Evolutionary conservation across 2,329 filamentous ascomycete species (phyloP), one percentile per base, ranked within the genome.

Genomic region (Diplocarpon mali): DNA sequence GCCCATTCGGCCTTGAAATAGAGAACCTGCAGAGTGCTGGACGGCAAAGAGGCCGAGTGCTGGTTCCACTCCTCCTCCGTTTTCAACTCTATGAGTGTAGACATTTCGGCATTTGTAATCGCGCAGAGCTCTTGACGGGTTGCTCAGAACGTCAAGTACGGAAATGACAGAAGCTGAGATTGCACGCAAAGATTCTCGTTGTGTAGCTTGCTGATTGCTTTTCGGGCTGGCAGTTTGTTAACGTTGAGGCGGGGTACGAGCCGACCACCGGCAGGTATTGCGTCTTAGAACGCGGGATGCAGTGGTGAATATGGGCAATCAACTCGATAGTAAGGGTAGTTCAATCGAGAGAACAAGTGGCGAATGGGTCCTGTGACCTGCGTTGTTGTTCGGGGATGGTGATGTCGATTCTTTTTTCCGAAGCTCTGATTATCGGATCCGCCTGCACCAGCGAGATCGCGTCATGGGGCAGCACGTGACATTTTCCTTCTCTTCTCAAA

Each of bases 1-100:
- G 92, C 92, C 92, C 92, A 98, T 54, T 89, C 85, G 15, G 92
- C 88, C 65, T 96, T 85, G 72, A 98, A 98, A 64, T 89, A 95
- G 61, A 94, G 78, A 60, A 95, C 73, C 51, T 90, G 73, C 48
- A 95, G 77, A 13, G 84, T 78, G 13, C 80, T 75, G 2, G 81
- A 61, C 10, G 85, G 76, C 12, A 89, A 72, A 35, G 77, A 72
- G 51, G 72, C 70, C 51, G 85, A 69, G 60, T 83, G 73, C 53
- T 76, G 68, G 54, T 80, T 71, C 79, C 92, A 95, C 57, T 80
- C 78, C 55, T 73, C 68, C 58, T 87, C 78, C 57, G 75, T 79
- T 56, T 78, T 75, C 66, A 95, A 82, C 60, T 93, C 84, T 53
- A 74, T 76, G 60, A 95, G 77, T 47, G 76, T 78, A 53, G 83